phyloP scores from a whole-genome alignment of 2,329 filamentous ascomycete species.

The Trichophyton equinum region DNA sequence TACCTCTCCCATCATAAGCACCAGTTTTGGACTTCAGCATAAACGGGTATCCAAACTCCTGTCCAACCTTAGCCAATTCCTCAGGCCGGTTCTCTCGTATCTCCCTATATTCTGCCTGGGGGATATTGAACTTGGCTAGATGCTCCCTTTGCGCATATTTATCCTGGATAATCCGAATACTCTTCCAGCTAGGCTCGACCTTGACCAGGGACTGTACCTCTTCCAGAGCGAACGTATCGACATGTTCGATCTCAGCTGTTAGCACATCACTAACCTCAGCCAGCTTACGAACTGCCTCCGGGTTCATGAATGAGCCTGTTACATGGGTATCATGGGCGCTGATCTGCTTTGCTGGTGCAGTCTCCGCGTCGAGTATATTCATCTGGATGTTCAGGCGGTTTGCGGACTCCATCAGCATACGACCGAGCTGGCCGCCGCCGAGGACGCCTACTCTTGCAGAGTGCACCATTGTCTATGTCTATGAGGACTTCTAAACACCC shows the following conservation, averaged over 20 bases:
- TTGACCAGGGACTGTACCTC: conserved; percentile 56
- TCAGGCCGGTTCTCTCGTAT: conserved; percentile 47
- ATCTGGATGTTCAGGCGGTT: conserved; percentile 64
- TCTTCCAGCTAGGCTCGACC: conserved; percentile 73
- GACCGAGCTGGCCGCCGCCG: conserved; percentile 65
- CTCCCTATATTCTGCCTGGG: conserved; percentile 58
- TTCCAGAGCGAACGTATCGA: conserved; percentile 79
- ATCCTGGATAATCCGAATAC: conserved; percentile 80
- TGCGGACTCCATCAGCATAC: conserved; percentile 88
- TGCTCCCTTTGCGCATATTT: conserved; percentile 85
- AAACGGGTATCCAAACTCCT: conserved; percentile 63
- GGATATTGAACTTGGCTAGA: conserved; percentile 53
- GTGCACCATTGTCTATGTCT: conserved; percentile 7
- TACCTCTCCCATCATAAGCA: conserved; percentile 80
- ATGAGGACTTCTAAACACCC: neutral
- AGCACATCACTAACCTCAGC: conserved; percentile 65
- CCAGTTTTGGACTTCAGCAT: conserved; percentile 88
- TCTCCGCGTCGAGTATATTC: conserved; percentile 63
- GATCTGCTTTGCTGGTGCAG: conserved; percentile 74
- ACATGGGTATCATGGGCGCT: conserved; percentile 63
- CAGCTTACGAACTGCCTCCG: conserved; percentile 64
- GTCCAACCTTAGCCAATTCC: conserved; percentile 51
- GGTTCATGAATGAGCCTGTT: conserved; percentile 76
- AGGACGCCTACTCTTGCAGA: conserved; percentile 36
- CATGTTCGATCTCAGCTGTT: conserved; percentile 91